These are phyloP conservation scores for Suhomyces yuchorum DNA, from an alignment of 1,139 yeast species.

Conservation along the genomic window DNA sequence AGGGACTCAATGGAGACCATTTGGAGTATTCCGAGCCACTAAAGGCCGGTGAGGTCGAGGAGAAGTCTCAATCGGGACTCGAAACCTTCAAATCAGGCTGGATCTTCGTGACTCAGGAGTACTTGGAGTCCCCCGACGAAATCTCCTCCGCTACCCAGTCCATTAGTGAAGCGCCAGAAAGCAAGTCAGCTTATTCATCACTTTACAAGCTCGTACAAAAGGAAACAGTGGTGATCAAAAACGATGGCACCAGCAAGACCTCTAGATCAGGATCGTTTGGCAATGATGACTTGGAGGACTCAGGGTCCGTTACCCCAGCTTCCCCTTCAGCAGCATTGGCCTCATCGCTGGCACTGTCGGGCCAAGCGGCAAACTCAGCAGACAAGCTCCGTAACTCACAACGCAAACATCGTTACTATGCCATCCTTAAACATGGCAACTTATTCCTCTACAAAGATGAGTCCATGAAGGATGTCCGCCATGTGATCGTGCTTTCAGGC, in stretches of 20 bases:
- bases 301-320: background rate
- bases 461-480: slow-evolving; percentile 64
- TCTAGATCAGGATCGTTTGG: slow-evolving; percentile 22
- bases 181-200: slow-evolving; percentile 60
- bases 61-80: slow-evolving; percentile 58
- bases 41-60: slow-evolving; percentile 66
- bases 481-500: slow-evolving; percentile 75
- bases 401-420: slow-evolving; percentile 65
- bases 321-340: slow-evolving; percentile 4
- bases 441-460: slow-evolving; percentile 78
- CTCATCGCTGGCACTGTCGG: slow-evolving; percentile 6
- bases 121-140: slow-evolving; percentile 51
- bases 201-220: slow-evolving; percentile 56
- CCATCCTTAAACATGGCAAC: slow-evolving; percentile 80
- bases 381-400: slow-evolving; percentile 24
- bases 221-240: slow-evolving; percentile 26
- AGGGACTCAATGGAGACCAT: slow-evolving; percentile 9
- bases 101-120: slow-evolving; percentile 81
- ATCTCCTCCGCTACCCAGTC: slow-evolving; percentile 37
- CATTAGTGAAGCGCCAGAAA: slow-evolving; percentile 41
- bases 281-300: slow-evolving; percentile 1
- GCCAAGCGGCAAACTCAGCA: slow-evolving; percentile 7
- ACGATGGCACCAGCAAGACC: slow-evolving; percentile 14
- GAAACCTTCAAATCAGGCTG: slow-evolving; percentile 74
- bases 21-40: slow-evolving; percentile 23